These are phyloP conservation scores for Bolboschoenus planiculmis DNA, from an alignment of 176 grass and related monocot species.

Conservation along the genomic window DNA sequence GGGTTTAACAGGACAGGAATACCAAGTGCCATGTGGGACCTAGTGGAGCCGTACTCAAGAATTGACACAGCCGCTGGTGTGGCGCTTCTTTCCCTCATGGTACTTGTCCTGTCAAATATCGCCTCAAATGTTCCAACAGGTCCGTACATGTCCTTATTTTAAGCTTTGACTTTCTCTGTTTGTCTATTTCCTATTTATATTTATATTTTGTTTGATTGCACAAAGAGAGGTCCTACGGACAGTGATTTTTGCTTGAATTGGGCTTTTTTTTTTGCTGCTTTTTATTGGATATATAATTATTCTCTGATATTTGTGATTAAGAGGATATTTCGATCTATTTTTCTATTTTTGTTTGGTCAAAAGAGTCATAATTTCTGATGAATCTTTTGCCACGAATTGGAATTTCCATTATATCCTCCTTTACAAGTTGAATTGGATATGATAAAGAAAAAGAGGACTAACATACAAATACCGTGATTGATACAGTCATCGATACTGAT, in stretches of 20 bases:
- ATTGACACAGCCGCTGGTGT: conserved; percentile 60
- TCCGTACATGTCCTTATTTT: conserved; percentile 10
- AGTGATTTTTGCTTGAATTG: neutral
- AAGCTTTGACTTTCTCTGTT: neutral
- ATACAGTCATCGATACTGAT: too few relatives aligned
- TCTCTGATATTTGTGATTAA: too few relatives aligned
- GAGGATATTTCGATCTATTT: neutral
- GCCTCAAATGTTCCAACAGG: conserved; percentile 97
- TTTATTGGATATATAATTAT: neutral
- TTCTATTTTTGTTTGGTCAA: neutral
- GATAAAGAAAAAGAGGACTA: too few relatives aligned
- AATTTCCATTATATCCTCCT: neutral
- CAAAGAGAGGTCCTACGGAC: neutral
- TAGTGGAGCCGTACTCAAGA: conserved; percentile 70
- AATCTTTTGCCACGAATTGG: neutral
- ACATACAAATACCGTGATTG: too few relatives aligned
- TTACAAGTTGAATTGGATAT: neutral
- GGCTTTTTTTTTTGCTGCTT: neutral
- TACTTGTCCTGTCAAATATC: conserved; percentile 84
- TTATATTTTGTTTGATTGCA: neutral
- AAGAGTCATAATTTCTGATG: too few relatives aligned
- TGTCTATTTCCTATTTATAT: neutral
- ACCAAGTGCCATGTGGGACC: conserved; percentile 78
- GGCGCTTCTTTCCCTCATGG: conserved; percentile 53
- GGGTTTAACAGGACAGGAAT: conserved; percentile 94